A percentile compares a stretch with the other conserved stretches of the same genome.
These are phyloP conservation scores for Termitomyces bulborhizus DNA, from an alignment of 768 basidiomycete species.

Conservation along the genomic window DNA sequence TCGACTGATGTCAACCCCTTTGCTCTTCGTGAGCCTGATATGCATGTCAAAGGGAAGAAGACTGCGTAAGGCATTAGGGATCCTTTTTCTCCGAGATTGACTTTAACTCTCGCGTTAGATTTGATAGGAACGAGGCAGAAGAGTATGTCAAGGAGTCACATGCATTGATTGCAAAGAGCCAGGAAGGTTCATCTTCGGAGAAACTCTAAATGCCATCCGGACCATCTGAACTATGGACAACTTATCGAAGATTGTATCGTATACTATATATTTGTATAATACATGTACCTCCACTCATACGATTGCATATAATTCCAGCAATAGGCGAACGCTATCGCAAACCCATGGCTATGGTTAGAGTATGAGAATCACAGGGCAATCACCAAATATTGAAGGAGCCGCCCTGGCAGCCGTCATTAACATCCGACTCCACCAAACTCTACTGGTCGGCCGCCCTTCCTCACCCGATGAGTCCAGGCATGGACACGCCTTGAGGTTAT, in stretches of 20 bases:
- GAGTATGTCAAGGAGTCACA: constrained; percentile 59
- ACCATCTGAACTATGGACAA: not conserved
- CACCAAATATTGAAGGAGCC: not conserved
- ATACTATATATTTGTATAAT: not conserved
- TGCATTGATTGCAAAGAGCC: constrained; percentile 35
- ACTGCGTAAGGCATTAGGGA: constrained; percentile 48
- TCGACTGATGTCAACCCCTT: constrained; percentile 85
- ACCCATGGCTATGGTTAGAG: not conserved
- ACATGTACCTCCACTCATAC: not conserved
- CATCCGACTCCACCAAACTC: not conserved
- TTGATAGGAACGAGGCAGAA: constrained; percentile 63
- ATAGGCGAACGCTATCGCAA: not conserved
- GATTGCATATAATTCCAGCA: not conserved
- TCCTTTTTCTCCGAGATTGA: not conserved
- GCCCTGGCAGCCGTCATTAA: not conserved
- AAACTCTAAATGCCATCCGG: not conserved
- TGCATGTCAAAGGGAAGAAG: constrained; percentile 73
- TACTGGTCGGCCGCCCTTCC: not conserved
- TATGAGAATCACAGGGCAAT: not conserved
- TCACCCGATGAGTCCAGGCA: not conserved
- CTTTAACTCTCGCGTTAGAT: constrained; percentile 32
- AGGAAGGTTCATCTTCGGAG: constrained; percentile 1
- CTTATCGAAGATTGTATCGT: not conserved
- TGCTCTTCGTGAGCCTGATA: constrained; percentile 82
- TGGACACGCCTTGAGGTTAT: not conserved